Base-by-base conservation (phyloP, 2,329 filamentous ascomycete genomes). In the Fusarium odoratissimum region DNA sequence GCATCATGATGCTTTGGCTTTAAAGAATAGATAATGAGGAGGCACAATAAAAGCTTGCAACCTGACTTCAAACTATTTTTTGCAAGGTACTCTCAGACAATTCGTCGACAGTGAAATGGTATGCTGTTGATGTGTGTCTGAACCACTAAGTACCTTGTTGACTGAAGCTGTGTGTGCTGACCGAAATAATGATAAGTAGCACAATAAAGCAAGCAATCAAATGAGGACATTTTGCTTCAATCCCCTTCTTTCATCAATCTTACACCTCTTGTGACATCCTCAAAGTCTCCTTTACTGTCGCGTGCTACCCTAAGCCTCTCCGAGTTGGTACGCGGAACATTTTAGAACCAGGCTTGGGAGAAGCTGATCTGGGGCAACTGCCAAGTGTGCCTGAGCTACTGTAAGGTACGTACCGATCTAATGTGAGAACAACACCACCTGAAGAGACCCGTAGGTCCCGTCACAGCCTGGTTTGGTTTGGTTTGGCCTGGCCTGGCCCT, bases 1-100 rank as follows among this genome's bases (percentile, higher is more conserved):
- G 75, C 81, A 31, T 80, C 80, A 56, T 83, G 54, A 78, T 77
- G 60, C 45, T 33, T 23, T 28, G 17, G 37, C 40, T 40, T 46
- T 57, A 57, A 65, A 48, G 46, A 76, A 73, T 68, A 75, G 68
- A 73, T 76, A 74, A 79, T 75, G 54, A 51, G 54, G 38, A 40
- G 48, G 10, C 31, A 31, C 14, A 23, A 49, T 45, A 51, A 35
- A 57, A 23, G 23, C 25, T n/a, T 19, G 7, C 8, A 30, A n/a
- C 28, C 13, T 23, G 19, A 23, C 6, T n/a, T 14, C 8, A 28
- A 11, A 11, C 1, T 8, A 19, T 41, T 13, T 13, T 4, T 28
- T 37, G 12, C 14, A 14, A 6, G 8, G n/a, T 8, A 6, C 5
- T 33, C 21, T 23, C 11, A 10, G 3, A 49, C 21, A 16, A 12